Conservation (phyloP, 2,329 filamentous ascomycete genomes). For the Aspergillus novoparasiticus region DNA sequence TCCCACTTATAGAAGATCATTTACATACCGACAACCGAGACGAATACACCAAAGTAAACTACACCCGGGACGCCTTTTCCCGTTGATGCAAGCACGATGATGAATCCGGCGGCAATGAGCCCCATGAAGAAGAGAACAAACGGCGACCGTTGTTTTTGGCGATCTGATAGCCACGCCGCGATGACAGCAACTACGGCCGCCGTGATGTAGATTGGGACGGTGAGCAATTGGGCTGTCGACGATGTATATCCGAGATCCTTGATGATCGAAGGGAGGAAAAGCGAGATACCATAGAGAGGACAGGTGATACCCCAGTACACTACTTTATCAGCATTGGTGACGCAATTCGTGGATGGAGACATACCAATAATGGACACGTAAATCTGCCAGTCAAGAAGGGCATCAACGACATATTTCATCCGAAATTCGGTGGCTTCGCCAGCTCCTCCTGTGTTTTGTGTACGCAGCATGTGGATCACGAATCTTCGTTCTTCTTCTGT, state of each 20-base stretch:
- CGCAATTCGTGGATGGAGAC: not conserved
- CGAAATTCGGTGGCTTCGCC: constrained; percentile 38
- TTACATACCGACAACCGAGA: constrained; percentile 46
- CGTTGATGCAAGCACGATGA: constrained; percentile 49
- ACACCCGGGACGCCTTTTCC: constrained; percentile 42
- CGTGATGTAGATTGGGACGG: constrained; percentile 45
- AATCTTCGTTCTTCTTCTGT: constrained; percentile 43
- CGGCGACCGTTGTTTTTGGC: constrained; percentile 54
- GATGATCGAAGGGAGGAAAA: constrained; percentile 46
- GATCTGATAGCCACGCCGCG: constrained; percentile 61
- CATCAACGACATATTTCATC: constrained; percentile 42
- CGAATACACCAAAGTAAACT: constrained; percentile 52
- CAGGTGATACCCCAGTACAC: constrained; percentile 48
- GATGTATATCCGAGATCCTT: constrained; percentile 43
- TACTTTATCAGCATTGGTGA: constrained; percentile 14
- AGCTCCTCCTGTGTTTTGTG: constrained; percentile 35
- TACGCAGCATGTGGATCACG: constrained; percentile 41
- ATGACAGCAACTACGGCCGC: constrained; percentile 41
- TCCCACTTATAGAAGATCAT: not conserved
- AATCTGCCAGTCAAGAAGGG: constrained; percentile 47
- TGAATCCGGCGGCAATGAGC: constrained; percentile 60
- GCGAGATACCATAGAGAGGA: constrained; percentile 45
- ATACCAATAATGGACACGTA: constrained; percentile 42
- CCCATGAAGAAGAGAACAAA: constrained; percentile 59
- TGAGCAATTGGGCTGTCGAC: constrained; percentile 44